Evolutionary conservation across 2,329 filamentous ascomycete species (phyloP), one percentile per base, ranked within the genome.

Genomic region (Stylonectria norvegica): DNA sequence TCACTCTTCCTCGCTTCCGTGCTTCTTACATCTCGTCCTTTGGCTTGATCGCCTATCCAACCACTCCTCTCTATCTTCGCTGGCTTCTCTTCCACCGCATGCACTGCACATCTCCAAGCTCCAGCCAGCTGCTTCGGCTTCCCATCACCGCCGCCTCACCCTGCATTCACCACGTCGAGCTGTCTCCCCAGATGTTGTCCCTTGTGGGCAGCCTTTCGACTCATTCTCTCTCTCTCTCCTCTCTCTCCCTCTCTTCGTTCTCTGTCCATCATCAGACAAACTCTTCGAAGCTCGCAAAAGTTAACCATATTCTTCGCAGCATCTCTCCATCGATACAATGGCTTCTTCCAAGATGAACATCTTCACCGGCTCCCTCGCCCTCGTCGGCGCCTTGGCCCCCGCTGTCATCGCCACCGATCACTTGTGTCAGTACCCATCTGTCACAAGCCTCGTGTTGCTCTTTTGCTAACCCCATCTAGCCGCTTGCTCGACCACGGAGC

Each of bases 291-390:
- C n/a, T n/a, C n/a, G n/a, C n/a, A n/a, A n/a, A n/a, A n/a, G n/a
- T n/a, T n/a, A n/a, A n/a, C n/a, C n/a, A n/a, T n/a, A n/a, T n/a
- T n/a, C n/a, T n/a, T n/a, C n/a, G n/a, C n/a, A n/a, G n/a, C 20
- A 53, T 28, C 11, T 35, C 31, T 29, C 18, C 17, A 49, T 42
- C 42, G 30, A 52, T 31, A 40, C 40, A 34, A 65, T 65, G 62
- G 36, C 49, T 50, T 40, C 50, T 27, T 38, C 48, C 48, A 63
- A 59, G 47, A 59, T 60, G 53, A 52, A 53, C 38, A 20, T 49
- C 23, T 38, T 61, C 22, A 41, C 48, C 40, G 42, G 42, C 33
- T 45, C 44, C 20, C 40, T 62, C 35, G 51, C 50, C 35, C 30
- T 60, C 17, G 34, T 50, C 20, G 43, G 54, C 31, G 40, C 47